Evolutionary conservation across 441 rosid species (phyloP), one percentile per base, ranked within the genome.

Genomic region (Pelargonium fulgidum): DNA sequence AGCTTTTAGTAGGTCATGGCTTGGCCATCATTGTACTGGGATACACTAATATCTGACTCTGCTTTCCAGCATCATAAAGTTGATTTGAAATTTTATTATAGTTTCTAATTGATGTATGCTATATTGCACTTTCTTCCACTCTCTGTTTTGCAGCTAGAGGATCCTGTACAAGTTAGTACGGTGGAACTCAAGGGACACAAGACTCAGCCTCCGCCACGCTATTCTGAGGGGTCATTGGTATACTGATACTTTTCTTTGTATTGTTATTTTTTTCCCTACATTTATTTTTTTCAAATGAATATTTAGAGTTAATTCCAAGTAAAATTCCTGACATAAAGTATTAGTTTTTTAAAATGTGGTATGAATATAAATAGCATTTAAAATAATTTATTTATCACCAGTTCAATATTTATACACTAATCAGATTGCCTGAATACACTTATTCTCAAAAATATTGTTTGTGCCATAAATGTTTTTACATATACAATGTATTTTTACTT

Each of bases 161-260:
- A 89, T 77, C 73, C 44, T 58, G 39, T 94, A 71, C 52, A 63
- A 79, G 76, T 87, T 72, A 76, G 79, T 69, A 85, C 82, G 71
- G 85, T 84, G 69, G 86, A 88, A 73, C 83, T 84, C 78, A 82
- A 85, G 82, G 94, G 87, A 79, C 97, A 92, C 80, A 71, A 81
- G 79, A 94, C 98, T 19, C 89, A 85, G 78, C 93, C 86, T 77
- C 88, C 97, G 66, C 68, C 89, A 58, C 98, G 94, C 80, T 94
- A 85, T 81, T 85, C 90, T 11, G 99, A 94, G 82, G 97, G 86
- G 72, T 85, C 99, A 76, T 78, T 94, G 93, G 99, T 94, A 87
- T 52, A 13, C 59, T 11, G 16, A 52, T 5, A 13, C 36, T 52
- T 14, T 52, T 13, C 59, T n/a, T 13, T 52, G 59, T 52, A 0